phyloP scores from a whole-genome alignment of 2,329 filamentous ascomycete genomes.

The Hirsutella rhossiliensis region DNA sequence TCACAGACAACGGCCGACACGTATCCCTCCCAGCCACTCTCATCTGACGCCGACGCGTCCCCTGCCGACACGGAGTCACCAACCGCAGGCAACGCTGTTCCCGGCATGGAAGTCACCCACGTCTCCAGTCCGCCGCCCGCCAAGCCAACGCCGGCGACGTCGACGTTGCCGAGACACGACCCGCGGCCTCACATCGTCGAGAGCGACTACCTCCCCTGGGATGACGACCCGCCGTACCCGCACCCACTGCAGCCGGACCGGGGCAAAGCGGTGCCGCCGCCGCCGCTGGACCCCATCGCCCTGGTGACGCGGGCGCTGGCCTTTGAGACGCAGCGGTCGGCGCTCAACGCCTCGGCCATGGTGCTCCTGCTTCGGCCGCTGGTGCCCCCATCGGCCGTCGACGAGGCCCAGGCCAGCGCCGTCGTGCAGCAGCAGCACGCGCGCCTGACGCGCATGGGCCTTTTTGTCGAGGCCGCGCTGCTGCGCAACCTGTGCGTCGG shows the following conservation, averaged over 20 bases:
- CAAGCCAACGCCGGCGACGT: background rate
- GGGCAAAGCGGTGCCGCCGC: conserved; percentile 4
- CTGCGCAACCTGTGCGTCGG: conserved; percentile 48
- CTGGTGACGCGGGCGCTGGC: conserved; percentile 40
- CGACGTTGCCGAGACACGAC: conserved; percentile 21
- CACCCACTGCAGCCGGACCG: conserved; percentile 21
- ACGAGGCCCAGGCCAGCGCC: conserved; percentile 40
- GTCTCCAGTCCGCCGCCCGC: background rate
- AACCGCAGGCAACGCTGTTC: conserved; percentile 1
- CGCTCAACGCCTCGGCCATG: conserved; percentile 48
- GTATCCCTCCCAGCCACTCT: conserved; percentile 18
- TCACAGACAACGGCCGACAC: conserved; percentile 33
- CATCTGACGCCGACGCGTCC: conserved; percentile 13
- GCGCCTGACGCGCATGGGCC: conserved; percentile 45
- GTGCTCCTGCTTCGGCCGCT: conserved; percentile 47
- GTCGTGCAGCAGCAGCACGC: conserved; percentile 48
- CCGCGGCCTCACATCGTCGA: conserved; percentile 34
- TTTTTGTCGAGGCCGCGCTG: conserved; percentile 48
- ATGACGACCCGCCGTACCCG: conserved; percentile 42
- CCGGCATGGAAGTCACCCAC: background rate
- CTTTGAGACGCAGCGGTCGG: conserved; percentile 43
- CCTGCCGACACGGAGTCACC: background rate
- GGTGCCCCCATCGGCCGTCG: conserved; percentile 41
- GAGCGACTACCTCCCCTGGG: conserved; percentile 47
- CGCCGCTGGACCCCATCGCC: conserved; percentile 42